These are phyloP conservation scores for Gossypium thurberi DNA, from an alignment of 345 rosid genomes.

Conservation along the genomic window DNA sequence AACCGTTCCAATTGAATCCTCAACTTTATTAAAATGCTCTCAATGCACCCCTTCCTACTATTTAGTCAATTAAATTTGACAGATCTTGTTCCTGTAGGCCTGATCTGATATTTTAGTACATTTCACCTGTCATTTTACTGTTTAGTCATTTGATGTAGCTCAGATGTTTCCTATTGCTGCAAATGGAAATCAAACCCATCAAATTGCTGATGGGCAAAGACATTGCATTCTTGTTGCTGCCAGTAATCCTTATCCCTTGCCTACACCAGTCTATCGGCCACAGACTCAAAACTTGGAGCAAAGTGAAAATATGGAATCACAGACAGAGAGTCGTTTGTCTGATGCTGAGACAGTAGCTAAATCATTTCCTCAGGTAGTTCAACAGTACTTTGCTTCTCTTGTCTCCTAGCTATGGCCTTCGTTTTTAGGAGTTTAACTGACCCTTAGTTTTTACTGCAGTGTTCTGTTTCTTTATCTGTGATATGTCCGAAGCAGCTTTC, in stretches of 20 bases:
- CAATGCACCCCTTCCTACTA: not conserved
- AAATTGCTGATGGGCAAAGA: constrained; percentile 60
- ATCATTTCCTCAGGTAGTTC: constrained; percentile 58
- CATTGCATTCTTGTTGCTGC: constrained; percentile 91
- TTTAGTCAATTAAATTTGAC: not conserved
- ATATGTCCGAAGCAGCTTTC: constrained; percentile 92
- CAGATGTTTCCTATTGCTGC: constrained; percentile 65
- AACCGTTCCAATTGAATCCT: not conserved
- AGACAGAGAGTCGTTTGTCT: constrained; percentile 59
- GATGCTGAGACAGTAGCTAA: constrained; percentile 89
- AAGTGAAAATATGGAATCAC: constrained; percentile 53
- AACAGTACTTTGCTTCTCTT: constrained; percentile 2
- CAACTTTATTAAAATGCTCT: not conserved
- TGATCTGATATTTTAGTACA: not conserved
- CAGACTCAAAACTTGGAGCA: constrained; percentile 56
- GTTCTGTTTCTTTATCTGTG: constrained; percentile 74
- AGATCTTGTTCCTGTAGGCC: not conserved
- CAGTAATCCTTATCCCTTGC: constrained; percentile 83
- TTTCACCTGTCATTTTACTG: not conserved
- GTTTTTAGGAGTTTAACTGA: constrained; percentile 20
- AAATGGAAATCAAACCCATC: constrained; percentile 61
- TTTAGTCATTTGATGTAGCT: constrained; percentile 1
- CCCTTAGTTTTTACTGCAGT: constrained; percentile 44
- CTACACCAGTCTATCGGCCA: constrained; percentile 90
- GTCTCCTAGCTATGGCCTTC: constrained; percentile 9